These are phyloP conservation scores for Ilyonectria sp. DNA, from an alignment of 2,329 filamentous ascomycete species.

Conservation along the genomic window DNA sequence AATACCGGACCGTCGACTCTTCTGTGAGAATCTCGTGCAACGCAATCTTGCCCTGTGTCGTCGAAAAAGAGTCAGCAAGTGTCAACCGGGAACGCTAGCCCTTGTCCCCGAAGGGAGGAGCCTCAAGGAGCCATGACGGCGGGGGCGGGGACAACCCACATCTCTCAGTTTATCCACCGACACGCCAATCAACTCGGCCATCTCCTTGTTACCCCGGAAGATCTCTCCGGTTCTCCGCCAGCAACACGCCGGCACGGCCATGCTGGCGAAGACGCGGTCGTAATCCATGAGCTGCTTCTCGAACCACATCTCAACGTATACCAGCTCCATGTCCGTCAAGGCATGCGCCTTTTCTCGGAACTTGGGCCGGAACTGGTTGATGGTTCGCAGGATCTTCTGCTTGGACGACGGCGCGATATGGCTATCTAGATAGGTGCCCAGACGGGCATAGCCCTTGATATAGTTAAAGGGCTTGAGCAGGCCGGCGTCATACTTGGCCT, in stretches of 20 bases:
- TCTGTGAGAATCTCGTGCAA: slow-evolving; percentile 97
- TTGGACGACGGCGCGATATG: slow-evolving; percentile 87
- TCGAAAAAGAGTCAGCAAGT: slow-evolving; percentile 37
- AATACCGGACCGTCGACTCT: slow-evolving; percentile 95
- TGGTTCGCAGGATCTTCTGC: slow-evolving; percentile 90
- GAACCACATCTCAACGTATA: slow-evolving; percentile 99
- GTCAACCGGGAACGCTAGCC: neutral
- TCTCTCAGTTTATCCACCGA: slow-evolving; percentile 92
- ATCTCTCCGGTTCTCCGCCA: slow-evolving; percentile 98
- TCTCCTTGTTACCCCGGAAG: slow-evolving; percentile 97
- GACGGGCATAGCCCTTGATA: slow-evolving; percentile 91
- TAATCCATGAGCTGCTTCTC: slow-evolving; percentile 97
- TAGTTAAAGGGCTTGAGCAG: slow-evolving; percentile 98
- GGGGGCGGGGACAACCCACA: slow-evolving; percentile 68
- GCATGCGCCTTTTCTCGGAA: slow-evolving; percentile 95
- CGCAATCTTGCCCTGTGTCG: slow-evolving; percentile 87
- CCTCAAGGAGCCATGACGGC: slow-evolving; percentile 24
- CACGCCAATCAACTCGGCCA: slow-evolving; percentile 96
- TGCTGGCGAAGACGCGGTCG: slow-evolving; percentile 97
- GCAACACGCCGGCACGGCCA: slow-evolving; percentile 98
- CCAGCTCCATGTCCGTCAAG: slow-evolving; percentile 92
- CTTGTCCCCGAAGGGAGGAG: slow-evolving; percentile 7
- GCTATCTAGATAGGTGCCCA: slow-evolving; percentile 92
- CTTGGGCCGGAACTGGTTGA: slow-evolving; percentile 94
- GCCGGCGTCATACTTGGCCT: slow-evolving; percentile 96